phyloP scores from a whole-genome alignment of 495 filamentous ascomycete species.

The Filosporella fistucella region DNA sequence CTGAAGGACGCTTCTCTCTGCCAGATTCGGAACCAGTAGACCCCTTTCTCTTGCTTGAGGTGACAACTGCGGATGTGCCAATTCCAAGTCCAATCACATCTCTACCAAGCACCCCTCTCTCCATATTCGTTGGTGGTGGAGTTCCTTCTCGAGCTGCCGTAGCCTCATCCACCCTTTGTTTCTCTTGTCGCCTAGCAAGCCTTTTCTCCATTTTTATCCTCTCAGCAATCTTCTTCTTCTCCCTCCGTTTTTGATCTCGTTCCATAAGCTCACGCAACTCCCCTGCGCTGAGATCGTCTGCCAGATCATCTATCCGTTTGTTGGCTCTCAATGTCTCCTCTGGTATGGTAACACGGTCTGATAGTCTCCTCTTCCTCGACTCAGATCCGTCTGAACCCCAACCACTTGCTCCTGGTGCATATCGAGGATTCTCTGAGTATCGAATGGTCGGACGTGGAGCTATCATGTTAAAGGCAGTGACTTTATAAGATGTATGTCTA shows the following conservation, averaged over 20 bases:
- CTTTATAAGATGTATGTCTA: constrained; percentile 63
- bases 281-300: constrained; percentile 74
- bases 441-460: constrained; percentile 76
- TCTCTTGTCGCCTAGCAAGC: constrained; percentile 64
- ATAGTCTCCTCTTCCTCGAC: constrained; percentile 30
- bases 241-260: constrained; percentile 70
- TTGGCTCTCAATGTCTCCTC: constrained; percentile 63
- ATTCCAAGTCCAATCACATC: constrained; percentile 41
- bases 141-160: constrained; percentile 35
- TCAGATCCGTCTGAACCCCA: constrained; percentile 31
- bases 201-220: constrained; percentile 65
- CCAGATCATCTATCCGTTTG: constrained; percentile 72
- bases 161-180: constrained; percentile 47
- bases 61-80: constrained; percentile 41
- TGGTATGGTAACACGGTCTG: constrained; percentile 45
- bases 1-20: constrained; percentile 19
- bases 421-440: constrained; percentile 60
- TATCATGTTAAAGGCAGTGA: constrained; percentile 68
- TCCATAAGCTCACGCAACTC: constrained; percentile 82
- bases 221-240: constrained; percentile 67
- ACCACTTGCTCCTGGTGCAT: constrained; percentile 28
- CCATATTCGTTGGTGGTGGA: constrained; percentile 46
- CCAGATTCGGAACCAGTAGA: constrained; percentile 32
- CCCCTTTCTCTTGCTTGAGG: constrained; percentile 41
- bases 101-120: constrained; percentile 48